Evolutionary conservation across 495 filamentous ascomycete genomes (phyloP).

Genomic region (Penicillium bovifimosum): DNA sequence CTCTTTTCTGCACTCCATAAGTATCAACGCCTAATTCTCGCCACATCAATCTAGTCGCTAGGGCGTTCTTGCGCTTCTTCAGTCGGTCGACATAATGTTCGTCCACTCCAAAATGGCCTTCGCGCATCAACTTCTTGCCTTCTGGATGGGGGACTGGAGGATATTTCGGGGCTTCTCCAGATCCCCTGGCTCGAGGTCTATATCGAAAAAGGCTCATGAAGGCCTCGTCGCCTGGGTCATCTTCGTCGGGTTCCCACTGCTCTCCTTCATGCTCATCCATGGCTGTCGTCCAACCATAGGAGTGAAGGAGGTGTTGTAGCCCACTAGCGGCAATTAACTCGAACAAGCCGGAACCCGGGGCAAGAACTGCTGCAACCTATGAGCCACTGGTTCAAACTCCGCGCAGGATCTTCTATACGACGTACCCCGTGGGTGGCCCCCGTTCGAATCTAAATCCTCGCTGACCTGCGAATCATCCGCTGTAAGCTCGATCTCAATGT

Average conservation of each 20-base stretch:
- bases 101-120: constrained; percentile 68
- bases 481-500: constrained; percentile 46
- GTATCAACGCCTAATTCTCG: constrained; percentile 68
- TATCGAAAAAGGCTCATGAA: constrained; percentile 19
- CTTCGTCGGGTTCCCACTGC: constrained; percentile 16
- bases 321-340: constrained; percentile 34
- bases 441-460: constrained; percentile 31
- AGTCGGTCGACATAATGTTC: constrained; percentile 45
- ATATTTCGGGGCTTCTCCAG: constrained; percentile 43
- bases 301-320: constrained; percentile 34
- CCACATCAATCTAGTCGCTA: constrained; percentile 66
- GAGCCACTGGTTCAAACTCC: not conserved
- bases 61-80: constrained; percentile 51
- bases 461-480: constrained; percentile 38
- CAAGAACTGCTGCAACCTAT: constrained; percentile 26
- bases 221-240: constrained; percentile 19
- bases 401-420: not conserved
- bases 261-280: constrained; percentile 13
- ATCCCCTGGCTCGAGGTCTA: constrained; percentile 16
- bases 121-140: constrained; percentile 70
- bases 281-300: constrained; percentile 25
- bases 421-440: constrained; percentile 15
- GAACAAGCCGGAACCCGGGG: constrained; percentile 29
- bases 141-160: constrained; percentile 74
- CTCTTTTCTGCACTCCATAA: constrained; percentile 45